Evolutionary conservation across 2,329 filamentous ascomycete genomes (phyloP).

Genomic region (Hypoxylon sp.): DNA sequence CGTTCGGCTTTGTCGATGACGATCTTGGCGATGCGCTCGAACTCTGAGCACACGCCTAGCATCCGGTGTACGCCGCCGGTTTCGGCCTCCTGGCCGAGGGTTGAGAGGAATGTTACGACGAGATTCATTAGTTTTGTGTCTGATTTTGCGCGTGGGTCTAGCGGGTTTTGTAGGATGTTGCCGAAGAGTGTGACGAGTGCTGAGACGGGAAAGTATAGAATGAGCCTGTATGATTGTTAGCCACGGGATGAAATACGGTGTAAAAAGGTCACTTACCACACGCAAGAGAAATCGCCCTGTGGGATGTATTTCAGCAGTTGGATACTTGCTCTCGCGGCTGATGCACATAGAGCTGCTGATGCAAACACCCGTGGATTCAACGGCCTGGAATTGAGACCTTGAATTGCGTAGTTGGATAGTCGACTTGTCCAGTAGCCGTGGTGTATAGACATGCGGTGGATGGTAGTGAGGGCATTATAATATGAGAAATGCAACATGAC

Average conservation of each 20-base stretch:
- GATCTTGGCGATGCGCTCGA: constrained; percentile 91
- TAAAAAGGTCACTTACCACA: constrained; percentile 76
- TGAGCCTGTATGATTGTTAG: constrained; percentile 72
- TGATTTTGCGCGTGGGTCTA: constrained; percentile 87
- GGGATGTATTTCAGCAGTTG: constrained; percentile 96
- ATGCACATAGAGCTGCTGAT: constrained; percentile 91
- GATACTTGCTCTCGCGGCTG: constrained; percentile 92
- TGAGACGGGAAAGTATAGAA: constrained; percentile 96
- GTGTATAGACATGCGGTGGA: constrained; percentile 98
- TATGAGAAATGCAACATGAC: constrained; percentile 97
- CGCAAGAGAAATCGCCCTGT: constrained; percentile 92
- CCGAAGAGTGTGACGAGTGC: constrained; percentile 95
- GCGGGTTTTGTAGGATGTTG: constrained; percentile 95
- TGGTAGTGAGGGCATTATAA: constrained; percentile 97
- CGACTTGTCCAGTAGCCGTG: constrained; percentile 98
- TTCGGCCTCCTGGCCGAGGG: constrained; percentile 88
- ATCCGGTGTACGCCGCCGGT: constrained; percentile 94
- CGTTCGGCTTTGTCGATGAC: constrained; percentile 93
- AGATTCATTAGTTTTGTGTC: constrained; percentile 93
- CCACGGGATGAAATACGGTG: constrained; percentile 1
- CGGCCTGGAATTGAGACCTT: constrained; percentile 90
- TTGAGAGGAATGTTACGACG: constrained; percentile 92
- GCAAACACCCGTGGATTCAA: constrained; percentile 95
- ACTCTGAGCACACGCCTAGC: constrained; percentile 94
- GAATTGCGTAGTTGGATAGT: constrained; percentile 93